Evolutionary conservation across 495 filamentous ascomycete species (phyloP).

Genomic region (Podospora comata): DNA sequence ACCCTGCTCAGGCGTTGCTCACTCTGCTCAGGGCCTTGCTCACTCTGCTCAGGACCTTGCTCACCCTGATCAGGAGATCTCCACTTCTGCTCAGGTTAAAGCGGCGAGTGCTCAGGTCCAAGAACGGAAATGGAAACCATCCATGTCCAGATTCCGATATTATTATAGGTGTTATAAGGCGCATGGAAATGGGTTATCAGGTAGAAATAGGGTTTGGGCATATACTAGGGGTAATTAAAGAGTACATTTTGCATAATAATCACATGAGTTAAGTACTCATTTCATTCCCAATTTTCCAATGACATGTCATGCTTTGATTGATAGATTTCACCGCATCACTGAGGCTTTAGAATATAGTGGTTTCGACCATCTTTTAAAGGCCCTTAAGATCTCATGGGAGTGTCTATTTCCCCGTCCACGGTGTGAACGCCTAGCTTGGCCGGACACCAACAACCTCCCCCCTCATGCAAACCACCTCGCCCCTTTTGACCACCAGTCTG

Average conservation of each 20-base stretch:
- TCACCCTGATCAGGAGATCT: conserved; percentile 1
- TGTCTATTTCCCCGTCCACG: too few relatives aligned
- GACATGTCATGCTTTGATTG: too few relatives aligned
- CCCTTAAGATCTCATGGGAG: too few relatives aligned
- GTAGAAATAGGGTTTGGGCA: too few relatives aligned
- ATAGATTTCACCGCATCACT: too few relatives aligned
- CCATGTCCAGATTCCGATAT: conserved; percentile 1
- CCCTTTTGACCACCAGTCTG: conserved; percentile 9
- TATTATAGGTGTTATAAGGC: neutral
- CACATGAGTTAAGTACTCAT: too few relatives aligned
- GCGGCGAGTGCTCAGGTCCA: neutral
- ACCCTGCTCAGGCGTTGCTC: neutral
- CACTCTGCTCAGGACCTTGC: neutral
- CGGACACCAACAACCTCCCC: conserved; percentile 2
- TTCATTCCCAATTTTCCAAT: too few relatives aligned
- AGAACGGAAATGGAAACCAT: conserved; percentile 1
- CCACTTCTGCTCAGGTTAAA: conserved; percentile 4
- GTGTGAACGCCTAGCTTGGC: neutral
- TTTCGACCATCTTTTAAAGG: too few relatives aligned
- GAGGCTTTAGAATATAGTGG: too few relatives aligned
- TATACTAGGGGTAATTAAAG: too few relatives aligned
- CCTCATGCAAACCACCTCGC: conserved; percentile 11
- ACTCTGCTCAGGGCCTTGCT: neutral
- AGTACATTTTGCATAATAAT: too few relatives aligned
- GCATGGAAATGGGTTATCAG: too few relatives aligned